Percentiles rank a stretch among this genome's conserved stretches.
Conservation (phyloP, 2,329 filamentous ascomycete genomes). For the Cryphonectria radicalis region DNA sequence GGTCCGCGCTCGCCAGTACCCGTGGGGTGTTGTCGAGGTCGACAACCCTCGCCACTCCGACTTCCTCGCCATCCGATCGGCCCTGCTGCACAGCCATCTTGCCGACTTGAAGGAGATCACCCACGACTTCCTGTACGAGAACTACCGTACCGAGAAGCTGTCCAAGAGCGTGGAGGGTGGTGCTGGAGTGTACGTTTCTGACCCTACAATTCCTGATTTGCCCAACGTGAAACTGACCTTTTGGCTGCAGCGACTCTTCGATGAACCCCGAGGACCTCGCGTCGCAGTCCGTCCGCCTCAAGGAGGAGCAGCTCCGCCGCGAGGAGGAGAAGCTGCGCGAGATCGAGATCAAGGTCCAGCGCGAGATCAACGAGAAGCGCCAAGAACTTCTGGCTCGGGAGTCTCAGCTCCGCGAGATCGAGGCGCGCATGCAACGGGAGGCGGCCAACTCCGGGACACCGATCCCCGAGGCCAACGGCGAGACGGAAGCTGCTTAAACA, state of each 20-base stretch:
- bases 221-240: constrained; percentile 37
- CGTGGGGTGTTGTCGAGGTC: constrained; percentile 98
- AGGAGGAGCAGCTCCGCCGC: constrained; percentile 98
- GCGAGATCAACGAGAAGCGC: constrained; percentile 99
- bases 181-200: constrained; percentile 75
- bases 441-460: constrained; percentile 57
- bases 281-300: constrained; percentile 95
- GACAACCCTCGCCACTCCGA: constrained; percentile 99
- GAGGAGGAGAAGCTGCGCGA: constrained; percentile 99
- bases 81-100: constrained; percentile 94
- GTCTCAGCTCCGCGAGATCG: constrained; percentile 97
- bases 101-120: constrained; percentile 99
- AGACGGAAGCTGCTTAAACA: constrained; percentile 54
- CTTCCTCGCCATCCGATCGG: constrained; percentile 95
- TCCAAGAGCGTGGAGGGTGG: constrained; percentile 98
- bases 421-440: constrained; percentile 94
- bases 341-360: constrained; percentile 98
- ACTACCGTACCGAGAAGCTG: constrained; percentile 99
- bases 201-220: not conserved
- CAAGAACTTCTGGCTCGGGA: constrained; percentile 97
- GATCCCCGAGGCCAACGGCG: constrained; percentile 56
- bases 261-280: constrained; percentile 98
- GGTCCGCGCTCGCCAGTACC: constrained; percentile 95
- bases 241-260: constrained; percentile 68
- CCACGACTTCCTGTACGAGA: constrained; percentile 99